Evolutionary conservation across 257 asterid species (phyloP), one percentile per base, ranked within the genome.

Genomic region (Gynochthodes officinalis): DNA sequence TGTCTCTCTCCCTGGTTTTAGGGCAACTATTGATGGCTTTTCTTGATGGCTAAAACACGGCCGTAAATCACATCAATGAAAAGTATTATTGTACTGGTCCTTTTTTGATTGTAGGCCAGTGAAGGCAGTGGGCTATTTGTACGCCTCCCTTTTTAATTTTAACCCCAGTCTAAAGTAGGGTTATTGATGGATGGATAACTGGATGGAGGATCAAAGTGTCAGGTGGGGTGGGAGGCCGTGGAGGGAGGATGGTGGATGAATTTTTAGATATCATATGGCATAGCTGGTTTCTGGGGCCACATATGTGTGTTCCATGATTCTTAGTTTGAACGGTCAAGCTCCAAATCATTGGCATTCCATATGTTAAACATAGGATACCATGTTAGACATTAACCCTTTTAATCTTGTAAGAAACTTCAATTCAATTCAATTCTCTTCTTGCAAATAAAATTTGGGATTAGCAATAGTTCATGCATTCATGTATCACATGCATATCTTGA

Each of bases 321-420:
- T 76, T 71, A 69, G 95, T 87, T 90, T 87, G 96, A 90, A 90
- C 71, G 97, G 95, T 92, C 96, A 92, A 91, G 85, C 79, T 78
- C 74, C 84, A 55, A 81, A 88, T 92, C 77, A 89, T 89, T 82
- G 89, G 87, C 82, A 84, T 85, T 83, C 93, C 93, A 84, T 63
- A 63, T 81, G 82, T 79, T 80, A 78, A 66, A 78, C 95, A 81
- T 92, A 73, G 96, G 98, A 92, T 92, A 55, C 98, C 89, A 69
- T 32, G 19, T 7, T 27, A 16, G 9, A 16, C 28, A 32, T 62
- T 37, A 11, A 71, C 75, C 80, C 44, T 77, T 87, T 72, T 60
- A 60, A 16, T 27, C 27, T 28, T 70, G 16, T 18, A 32, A 69
- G 13, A 69, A 35, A 21, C 71, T 25, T 73, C 43, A 11, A 19